phyloP scores from a whole-genome alignment of 345 rosid genomes.

The Luvunga scandens region DNA sequence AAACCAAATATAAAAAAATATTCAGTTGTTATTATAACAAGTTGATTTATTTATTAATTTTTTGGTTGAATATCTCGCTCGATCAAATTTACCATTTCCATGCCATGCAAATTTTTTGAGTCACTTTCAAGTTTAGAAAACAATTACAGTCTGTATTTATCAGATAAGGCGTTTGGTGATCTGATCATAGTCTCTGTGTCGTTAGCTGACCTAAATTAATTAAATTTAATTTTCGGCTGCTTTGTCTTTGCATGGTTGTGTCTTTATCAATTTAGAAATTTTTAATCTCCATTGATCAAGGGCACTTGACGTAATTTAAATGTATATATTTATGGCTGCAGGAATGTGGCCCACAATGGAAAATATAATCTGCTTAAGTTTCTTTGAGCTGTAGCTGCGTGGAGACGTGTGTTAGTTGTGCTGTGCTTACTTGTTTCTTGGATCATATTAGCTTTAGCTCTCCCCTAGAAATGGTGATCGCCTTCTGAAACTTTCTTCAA shows the following conservation, averaged over 20 bases:
- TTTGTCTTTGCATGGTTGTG: conserved; percentile 15
- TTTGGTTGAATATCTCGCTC: background rate
- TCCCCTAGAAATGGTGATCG: background rate
- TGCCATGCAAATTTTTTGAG: background rate
- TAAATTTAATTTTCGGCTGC: background rate
- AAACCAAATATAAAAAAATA: background rate
- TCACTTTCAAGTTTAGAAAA: background rate
- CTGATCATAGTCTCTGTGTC: background rate
- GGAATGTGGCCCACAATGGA: background rate
- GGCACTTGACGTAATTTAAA: background rate
- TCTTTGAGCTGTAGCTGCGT: background rate
- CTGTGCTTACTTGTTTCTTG: conserved; percentile 5
- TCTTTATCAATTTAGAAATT: background rate
- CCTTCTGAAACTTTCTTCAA: background rate
- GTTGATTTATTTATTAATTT: background rate
- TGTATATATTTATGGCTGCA: too few relatives aligned
- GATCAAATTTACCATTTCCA: background rate
- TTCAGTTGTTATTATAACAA: background rate
- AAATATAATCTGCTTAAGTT: background rate
- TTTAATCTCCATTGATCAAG: background rate
- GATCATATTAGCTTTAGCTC: background rate
- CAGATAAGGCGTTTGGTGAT: background rate
- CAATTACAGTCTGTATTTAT: background rate
- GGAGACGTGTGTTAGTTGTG: conserved; percentile 8
- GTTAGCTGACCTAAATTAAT: background rate